Evolutionary conservation across 805 yeast species (phyloP).

Genomic region (Kluyveromyces lactis): DNA sequence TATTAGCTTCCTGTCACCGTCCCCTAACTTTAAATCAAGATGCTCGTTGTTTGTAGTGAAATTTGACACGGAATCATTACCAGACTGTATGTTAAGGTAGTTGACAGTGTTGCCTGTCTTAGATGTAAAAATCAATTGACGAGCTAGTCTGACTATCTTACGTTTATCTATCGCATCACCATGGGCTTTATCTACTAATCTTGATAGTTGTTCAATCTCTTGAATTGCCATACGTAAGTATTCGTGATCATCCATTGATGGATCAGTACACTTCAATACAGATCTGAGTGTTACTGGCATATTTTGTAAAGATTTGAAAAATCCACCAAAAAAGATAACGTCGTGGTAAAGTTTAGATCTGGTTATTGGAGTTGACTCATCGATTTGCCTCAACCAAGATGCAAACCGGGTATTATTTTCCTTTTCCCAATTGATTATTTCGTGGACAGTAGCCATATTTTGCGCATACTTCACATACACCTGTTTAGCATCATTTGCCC

Average conservation of each 20-base stretch:
- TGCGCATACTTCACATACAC: slow-evolving; percentile 54
- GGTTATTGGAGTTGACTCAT: slow-evolving; percentile 38
- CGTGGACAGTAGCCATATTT: slow-evolving; percentile 51
- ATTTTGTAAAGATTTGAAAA: slow-evolving; percentile 46
- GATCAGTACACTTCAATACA: slow-evolving; percentile 41
- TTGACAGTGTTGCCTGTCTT: slow-evolving; percentile 20
- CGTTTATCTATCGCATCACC: slow-evolving; percentile 52
- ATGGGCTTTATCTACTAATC: slow-evolving; percentile 53
- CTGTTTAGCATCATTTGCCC: slow-evolving; percentile 52
- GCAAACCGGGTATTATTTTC: slow-evolving; percentile 39
- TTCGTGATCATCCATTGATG: slow-evolving; percentile 43
- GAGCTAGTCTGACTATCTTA: slow-evolving; percentile 43
- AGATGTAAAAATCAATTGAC: slow-evolving; percentile 21
- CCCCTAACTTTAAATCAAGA: slow-evolving; percentile 40
- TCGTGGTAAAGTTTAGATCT: slow-evolving; percentile 40
- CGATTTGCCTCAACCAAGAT: slow-evolving; percentile 47
- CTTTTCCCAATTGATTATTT: slow-evolving; percentile 41
- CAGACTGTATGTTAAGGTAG: slow-evolving; percentile 16
- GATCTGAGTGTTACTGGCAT: slow-evolving; percentile 57
- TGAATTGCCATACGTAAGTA: slow-evolving; percentile 45
- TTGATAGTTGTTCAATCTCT: slow-evolving; percentile 46
- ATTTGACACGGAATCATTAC: slow-evolving; percentile 1
- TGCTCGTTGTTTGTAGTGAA: slow-evolving; percentile 14
- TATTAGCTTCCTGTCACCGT: slow-evolving; percentile 48
- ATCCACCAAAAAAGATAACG: slow-evolving; percentile 48